phyloP scores from a whole-genome alignment of 257 asterid species.

The Capsicum rhomboideum region DNA sequence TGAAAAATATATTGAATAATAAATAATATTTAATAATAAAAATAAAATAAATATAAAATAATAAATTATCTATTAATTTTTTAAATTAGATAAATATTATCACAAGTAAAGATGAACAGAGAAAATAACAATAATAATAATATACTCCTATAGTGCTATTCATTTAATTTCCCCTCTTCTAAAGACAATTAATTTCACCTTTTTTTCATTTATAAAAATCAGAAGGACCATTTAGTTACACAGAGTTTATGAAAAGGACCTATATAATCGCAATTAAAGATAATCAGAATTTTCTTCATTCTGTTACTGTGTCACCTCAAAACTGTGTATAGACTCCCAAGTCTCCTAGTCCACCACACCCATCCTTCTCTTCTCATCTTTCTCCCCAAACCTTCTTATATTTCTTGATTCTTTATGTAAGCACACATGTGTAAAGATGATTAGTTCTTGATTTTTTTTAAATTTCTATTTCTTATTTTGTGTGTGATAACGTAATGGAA shows the following conservation, averaged over 20 bases:
- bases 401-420: not conserved
- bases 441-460: not conserved
- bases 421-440: not conserved
- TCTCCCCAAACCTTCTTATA: not conserved
- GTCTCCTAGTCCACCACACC: not conserved
- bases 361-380: not conserved
- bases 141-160: too few relatives aligned
- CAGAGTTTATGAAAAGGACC: not conserved
- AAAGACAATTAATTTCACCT: too few relatives aligned
- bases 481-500: slow-evolving; percentile 25
- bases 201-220: too few relatives aligned
- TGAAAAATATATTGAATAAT: too few relatives aligned
- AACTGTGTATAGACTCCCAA: not conserved
- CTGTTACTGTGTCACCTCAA: not conserved
- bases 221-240: not conserved
- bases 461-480: not conserved
- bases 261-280: not conserved
- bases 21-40: too few relatives aligned
- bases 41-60: too few relatives aligned
- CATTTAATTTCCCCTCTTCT: too few relatives aligned
- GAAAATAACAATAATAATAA: too few relatives aligned
- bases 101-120: too few relatives aligned
- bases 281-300: not conserved
- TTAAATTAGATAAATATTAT: too few relatives aligned
- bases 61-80: too few relatives aligned